Evolutionary conservation across 495 filamentous ascomycete species (phyloP), one percentile per base, ranked within the genome.

Genomic region (Lasiosphaeria ovina): DNA sequence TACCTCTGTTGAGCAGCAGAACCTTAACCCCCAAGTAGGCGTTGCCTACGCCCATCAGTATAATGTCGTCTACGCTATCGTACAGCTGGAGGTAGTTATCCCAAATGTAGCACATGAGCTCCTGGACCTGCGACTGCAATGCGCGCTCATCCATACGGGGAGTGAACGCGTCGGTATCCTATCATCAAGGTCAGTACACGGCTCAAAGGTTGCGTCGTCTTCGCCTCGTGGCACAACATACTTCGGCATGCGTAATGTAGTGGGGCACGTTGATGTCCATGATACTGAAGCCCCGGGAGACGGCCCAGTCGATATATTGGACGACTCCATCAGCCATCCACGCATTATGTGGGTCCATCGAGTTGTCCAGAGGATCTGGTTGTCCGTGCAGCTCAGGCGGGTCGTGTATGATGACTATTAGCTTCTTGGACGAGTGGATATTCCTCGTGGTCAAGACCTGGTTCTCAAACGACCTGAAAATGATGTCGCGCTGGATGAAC

Each of bases 1-100:
- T 74, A 89, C 87, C 84, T 73, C 87, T 75, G 58, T 85, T 84
- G 32, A 85, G 85, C 4, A 92, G 72, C 2, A 92, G 79, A n/a
- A 87, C 77, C 53, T 87, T 85, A 24, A 90, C 78, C 0, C 87
- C 88, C 8, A 85, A 74, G 62, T 89, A 90, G 1, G 89, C 84
- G 61, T 87, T 83, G 9, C 94, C 95, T 3, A 95, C 83, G 4
- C 94, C 93, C 53, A 99, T 75, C 47, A 98, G 79, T 70, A 93
- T 87, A 31, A 98, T 81, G 31, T 92, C 82, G 1, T 87, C 83
- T 4, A 62, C 69, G 0, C 79, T 69, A 6, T 90, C 83, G 61
- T 85, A 81, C 4, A 89, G 86, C 81, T 96, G 90, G 38, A 98
- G 89, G 65, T 96, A 97, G 67, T 98, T 98, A 64, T 98, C 93